phyloP scores from a whole-genome alignment of 306 rosid species.

The Phaseolus lunatus region DNA sequence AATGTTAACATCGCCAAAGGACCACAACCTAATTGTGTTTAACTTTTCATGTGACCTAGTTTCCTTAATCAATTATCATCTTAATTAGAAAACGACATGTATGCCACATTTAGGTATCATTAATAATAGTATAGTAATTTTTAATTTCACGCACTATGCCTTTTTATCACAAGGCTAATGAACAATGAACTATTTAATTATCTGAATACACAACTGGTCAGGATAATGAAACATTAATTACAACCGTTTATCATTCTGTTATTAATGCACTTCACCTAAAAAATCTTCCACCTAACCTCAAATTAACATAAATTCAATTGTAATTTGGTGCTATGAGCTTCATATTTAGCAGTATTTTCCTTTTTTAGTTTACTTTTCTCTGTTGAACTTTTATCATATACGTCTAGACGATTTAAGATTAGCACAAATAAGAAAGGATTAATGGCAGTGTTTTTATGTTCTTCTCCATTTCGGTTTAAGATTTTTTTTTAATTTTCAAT shows the following conservation, averaged over 20 bases:
- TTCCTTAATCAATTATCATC: not conserved
- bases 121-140: no score
- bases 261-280: not conserved
- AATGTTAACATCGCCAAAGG: slow-evolving; percentile 44
- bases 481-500: not conserved
- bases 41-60: slow-evolving; percentile 18
- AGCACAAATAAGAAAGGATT: not conserved
- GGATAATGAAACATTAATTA: not conserved
- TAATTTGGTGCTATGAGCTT: not conserved
- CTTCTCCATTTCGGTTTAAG: no score
- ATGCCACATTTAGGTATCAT: not conserved
- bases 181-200: not conserved
- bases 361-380: not conserved
- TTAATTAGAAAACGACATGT: slow-evolving; percentile 29
- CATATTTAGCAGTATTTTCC: not conserved
- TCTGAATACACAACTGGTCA: not conserved
- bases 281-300: not conserved
- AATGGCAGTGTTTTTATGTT: not conserved
- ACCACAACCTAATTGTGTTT: slow-evolving; percentile 29
- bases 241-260: not conserved
- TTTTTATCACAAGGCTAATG: not conserved
- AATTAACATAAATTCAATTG: not conserved
- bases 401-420: not conserved
- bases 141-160: not conserved
- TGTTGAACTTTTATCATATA: slow-evolving; percentile 1